These are phyloP conservation scores for Paxillus rubicundulus DNA, from an alignment of 768 basidiomycete genomes.

Conservation along the genomic window DNA sequence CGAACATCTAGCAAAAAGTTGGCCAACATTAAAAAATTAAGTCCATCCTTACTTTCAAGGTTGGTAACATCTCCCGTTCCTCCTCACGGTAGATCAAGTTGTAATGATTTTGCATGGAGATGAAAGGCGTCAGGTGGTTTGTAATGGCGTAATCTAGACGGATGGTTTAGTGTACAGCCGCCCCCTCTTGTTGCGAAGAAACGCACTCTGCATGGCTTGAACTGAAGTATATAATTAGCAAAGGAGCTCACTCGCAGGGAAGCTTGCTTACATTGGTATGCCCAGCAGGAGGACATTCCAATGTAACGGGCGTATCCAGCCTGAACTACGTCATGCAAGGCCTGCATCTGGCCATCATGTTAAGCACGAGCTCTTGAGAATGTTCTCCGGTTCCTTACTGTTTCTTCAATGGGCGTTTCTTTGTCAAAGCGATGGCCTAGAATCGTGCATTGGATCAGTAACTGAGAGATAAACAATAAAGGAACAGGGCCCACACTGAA, in stretches of 20 bases:
- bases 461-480: background rate
- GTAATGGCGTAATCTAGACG: slow-evolving; percentile 55
- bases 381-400: slow-evolving; percentile 4
- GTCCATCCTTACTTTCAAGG: slow-evolving; percentile 39
- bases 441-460: background rate
- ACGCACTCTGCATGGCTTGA: slow-evolving; percentile 29
- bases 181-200: background rate
- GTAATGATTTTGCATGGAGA: slow-evolving; percentile 71
- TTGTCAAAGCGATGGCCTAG: slow-evolving; percentile 41
- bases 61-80: slow-evolving; percentile 63
- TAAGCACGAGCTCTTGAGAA: background rate
- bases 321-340: slow-evolving; percentile 42
- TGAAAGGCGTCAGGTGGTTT: slow-evolving; percentile 58
- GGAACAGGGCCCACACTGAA: slow-evolving; percentile 36
- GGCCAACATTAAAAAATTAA: background rate
- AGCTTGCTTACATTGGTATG: slow-evolving; percentile 26
- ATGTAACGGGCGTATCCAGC: slow-evolving; percentile 42
- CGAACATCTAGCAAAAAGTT: slow-evolving; percentile 38
- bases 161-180: background rate
- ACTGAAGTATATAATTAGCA: slow-evolving; percentile 8
- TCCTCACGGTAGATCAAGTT: slow-evolving; percentile 63
- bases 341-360: slow-evolving; percentile 31
- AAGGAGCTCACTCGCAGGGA: background rate
- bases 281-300: slow-evolving; percentile 32
- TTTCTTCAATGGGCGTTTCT: slow-evolving; percentile 43